Conservation (phyloP, 108 stramenopile species). For the Fragilaria crotonensis region DNA sequence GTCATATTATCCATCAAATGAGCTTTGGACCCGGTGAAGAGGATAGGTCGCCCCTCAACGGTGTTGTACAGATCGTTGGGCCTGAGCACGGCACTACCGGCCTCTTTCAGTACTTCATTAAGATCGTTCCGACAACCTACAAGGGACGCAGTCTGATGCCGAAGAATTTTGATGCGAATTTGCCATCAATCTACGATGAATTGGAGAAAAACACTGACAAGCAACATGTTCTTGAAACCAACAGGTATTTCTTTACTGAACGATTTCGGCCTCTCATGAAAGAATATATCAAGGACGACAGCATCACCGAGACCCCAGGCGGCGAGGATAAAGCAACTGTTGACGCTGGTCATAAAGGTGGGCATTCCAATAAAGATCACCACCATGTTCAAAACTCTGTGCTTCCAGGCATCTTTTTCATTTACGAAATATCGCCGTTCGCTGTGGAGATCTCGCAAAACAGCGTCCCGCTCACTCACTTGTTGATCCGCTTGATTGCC, state of each 20-base stretch:
- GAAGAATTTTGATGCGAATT: constrained; percentile 8
- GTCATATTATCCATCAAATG: constrained; percentile 88
- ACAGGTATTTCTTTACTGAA: constrained; percentile 84
- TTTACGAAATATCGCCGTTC: constrained; percentile 98
- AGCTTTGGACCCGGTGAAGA: constrained; percentile 73
- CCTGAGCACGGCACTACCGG: constrained; percentile 76
- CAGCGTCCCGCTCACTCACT: constrained; percentile 73
- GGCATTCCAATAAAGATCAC: constrained; percentile 60
- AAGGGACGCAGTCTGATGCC: constrained; percentile 14
- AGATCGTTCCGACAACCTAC: constrained; percentile 87
- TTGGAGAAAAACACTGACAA: constrained; percentile 3
- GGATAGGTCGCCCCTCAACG: constrained; percentile 52
- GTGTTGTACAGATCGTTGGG: constrained; percentile 61
- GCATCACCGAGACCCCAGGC: not conserved
- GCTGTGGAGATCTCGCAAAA: constrained; percentile 80
- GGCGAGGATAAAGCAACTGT: constrained; percentile 14
- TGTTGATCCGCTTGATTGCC: constrained; percentile 88
- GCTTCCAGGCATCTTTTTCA: constrained; percentile 95
- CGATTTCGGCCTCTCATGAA: constrained; percentile 83
- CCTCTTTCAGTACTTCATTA: constrained; percentile 93
- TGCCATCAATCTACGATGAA: constrained; percentile 14
- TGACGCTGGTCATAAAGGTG: constrained; percentile 41
- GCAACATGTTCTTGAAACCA: constrained; percentile 49
- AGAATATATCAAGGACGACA: constrained; percentile 39
- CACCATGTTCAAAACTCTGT: constrained; percentile 71